These are phyloP conservation scores for Leishmania braziliensis DNA, from an alignment of 208 protist species.

Conservation along the genomic window DNA sequence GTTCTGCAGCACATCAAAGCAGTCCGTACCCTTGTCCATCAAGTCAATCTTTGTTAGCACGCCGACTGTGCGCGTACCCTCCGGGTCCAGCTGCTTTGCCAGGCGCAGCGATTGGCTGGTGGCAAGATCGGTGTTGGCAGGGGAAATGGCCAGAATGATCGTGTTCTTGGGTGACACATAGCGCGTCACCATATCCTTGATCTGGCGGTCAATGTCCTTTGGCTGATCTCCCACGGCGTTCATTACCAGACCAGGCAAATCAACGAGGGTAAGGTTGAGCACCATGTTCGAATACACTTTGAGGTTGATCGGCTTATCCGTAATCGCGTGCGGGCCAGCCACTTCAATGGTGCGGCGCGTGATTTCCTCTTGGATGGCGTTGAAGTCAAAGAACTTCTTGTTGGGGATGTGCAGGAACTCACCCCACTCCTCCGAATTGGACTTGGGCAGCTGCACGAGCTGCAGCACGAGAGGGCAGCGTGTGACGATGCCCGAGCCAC, in stretches of 20 bases:
- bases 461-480: slow-evolving; percentile 98
- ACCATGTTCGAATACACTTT: slow-evolving; percentile 95
- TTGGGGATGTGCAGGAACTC: slow-evolving; percentile 91
- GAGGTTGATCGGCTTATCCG: slow-evolving; percentile 97
- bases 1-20: slow-evolving; percentile 95
- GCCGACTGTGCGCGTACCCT: slow-evolving; percentile 97
- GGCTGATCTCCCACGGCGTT: slow-evolving; percentile 98
- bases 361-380: slow-evolving; percentile 96
- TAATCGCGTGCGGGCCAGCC: slow-evolving; percentile 95
- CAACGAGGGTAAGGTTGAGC: slow-evolving; percentile 99
- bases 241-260: slow-evolving; percentile 99
- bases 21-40: slow-evolving; percentile 99
- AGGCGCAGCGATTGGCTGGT: slow-evolving; percentile 98
- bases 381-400: slow-evolving; percentile 96
- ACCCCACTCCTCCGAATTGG: slow-evolving; percentile 71
- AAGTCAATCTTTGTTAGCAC: slow-evolving; percentile 99
- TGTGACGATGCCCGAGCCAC: slow-evolving; percentile 99
- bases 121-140: slow-evolving; percentile 99
- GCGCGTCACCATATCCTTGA: slow-evolving; percentile 96
- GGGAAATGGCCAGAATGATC: slow-evolving; percentile 98
- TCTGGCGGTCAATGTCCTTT: slow-evolving; percentile 97
- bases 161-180: slow-evolving; percentile 97
- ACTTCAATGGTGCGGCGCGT: slow-evolving; percentile 95
- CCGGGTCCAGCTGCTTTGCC: slow-evolving; percentile 97
- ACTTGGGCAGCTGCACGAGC: slow-evolving; percentile 90